Evolutionary conservation across 306 rosid genomes (phyloP), one percentile per base, ranked within the genome.

Genomic region (Betula pendula): DNA sequence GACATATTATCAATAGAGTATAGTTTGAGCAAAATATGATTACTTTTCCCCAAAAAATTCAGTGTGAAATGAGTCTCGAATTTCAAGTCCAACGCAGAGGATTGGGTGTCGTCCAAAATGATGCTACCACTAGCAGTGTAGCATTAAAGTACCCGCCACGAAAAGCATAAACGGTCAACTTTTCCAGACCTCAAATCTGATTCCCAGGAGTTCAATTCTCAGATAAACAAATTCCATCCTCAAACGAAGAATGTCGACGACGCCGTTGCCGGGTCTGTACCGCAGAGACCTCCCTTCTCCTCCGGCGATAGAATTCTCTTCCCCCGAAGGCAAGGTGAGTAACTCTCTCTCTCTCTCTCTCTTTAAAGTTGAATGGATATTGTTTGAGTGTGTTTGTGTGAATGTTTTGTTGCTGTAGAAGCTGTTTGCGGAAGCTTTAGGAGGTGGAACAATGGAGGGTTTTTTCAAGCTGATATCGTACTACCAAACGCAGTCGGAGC

Each of bases 401-500:
- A 70, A 42, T 52, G 60, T 12, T 71, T 49, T 74, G 25, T 47
- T 44, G 33, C 3, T 42, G 56, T 83, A 91, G 97, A 68, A 68
- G 49, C 82, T 92, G 1, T 92, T 95, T 79, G 49, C 43, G 3
- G 96, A 95, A 74, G 96, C 97, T 53, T 84, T 89, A 27, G 82
- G 60, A 51, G 85, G 81, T 63, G 96, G 96, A 83, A 87, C 93
- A 63, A 87, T 90, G 96, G 90, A 89, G 15, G 93, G 92, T 2
- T 95, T 95, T 85, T 92, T 92, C 91, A 94, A 87, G 85, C 72
- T 94, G 40, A 87, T 94, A 63, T 94, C 97, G 2, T 90, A 87
- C 82, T 92, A 92, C 74, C 96, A 94, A 79, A 92, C 97, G 27
- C 98, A 95, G 48, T 95, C 98, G 2, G 98, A 95, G 70, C 98